Conservation (phyloP, 2,329 filamentous ascomycete species). For the Phyllosticta citribraziliensis region DNA sequence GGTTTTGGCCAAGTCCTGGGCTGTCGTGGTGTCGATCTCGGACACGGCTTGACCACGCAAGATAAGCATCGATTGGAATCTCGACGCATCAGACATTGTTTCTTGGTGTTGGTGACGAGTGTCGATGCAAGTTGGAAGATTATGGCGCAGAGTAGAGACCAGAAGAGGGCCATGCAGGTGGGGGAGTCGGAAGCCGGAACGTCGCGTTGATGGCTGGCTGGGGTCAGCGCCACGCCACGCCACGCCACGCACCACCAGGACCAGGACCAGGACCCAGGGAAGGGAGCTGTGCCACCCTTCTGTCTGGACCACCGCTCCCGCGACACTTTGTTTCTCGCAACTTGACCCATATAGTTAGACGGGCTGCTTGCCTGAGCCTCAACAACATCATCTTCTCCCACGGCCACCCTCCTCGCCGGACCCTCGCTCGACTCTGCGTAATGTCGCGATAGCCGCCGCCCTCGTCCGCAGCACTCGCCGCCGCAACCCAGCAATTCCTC, state of each 20-base stretch:
- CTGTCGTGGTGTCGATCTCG: neutral
- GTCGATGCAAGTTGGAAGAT: too few species aligned
- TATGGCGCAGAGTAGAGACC: neutral
- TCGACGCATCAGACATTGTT: too few species aligned
- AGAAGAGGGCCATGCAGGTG: neutral
- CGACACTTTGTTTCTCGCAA: neutral
- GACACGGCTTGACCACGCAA: too few species aligned
- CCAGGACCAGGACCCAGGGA: too few species aligned
- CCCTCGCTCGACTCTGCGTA: neutral
- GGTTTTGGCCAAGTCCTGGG: too few species aligned
- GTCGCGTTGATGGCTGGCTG: neutral
- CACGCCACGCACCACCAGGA: neutral
- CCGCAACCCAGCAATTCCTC: neutral
- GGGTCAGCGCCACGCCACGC: neutral
- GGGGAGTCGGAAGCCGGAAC: neutral
- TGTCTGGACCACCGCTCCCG: neutral
- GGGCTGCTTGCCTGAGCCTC: neutral
- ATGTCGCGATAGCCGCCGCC: constrained; percentile 5
- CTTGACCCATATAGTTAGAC: neutral
- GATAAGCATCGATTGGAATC: too few species aligned
- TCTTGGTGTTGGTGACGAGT: too few species aligned
- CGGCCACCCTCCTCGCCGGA: neutral
- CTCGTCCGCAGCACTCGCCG: neutral
- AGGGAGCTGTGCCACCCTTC: neutral
- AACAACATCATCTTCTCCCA: neutral